Conservation (phyloP, 306 rosid species). For the Astragalus membranaceus region DNA sequence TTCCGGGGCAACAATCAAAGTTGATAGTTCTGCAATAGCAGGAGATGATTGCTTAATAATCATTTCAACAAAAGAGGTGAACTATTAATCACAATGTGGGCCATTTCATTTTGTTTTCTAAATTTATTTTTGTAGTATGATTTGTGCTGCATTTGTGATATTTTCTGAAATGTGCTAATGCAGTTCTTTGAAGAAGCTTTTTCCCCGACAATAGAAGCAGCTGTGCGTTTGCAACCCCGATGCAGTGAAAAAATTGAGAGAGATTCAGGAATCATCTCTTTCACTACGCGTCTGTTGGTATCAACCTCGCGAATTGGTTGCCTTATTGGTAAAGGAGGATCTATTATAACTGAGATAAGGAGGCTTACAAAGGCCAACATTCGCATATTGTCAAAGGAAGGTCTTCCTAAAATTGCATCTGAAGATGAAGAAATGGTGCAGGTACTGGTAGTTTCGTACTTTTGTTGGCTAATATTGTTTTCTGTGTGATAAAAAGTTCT, state of each 20-base stretch:
- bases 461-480: background rate
- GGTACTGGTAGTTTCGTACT: slow-evolving; percentile 38
- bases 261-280: slow-evolving; percentile 92
- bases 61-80: slow-evolving; percentile 87
- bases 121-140: background rate
- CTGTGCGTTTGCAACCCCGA: slow-evolving; percentile 91
- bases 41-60: slow-evolving; percentile 82
- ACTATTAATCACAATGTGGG: background rate
- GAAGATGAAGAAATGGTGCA: slow-evolving; percentile 99
- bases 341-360: slow-evolving; percentile 92
- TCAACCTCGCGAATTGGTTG: slow-evolving; percentile 95
- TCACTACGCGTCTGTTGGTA: slow-evolving; percentile 86
- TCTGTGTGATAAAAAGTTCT: background rate
- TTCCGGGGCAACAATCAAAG: slow-evolving; percentile 84
- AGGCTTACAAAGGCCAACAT: slow-evolving; percentile 87
- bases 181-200: slow-evolving; percentile 82
- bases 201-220: slow-evolving; percentile 86
- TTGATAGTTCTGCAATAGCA: slow-evolving; percentile 83
- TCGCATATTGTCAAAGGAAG: slow-evolving; percentile 80
- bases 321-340: slow-evolving; percentile 97
- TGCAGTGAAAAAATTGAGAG: slow-evolving; percentile 94
- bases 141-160: slow-evolving; percentile 9
- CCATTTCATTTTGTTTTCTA: background rate
- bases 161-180: slow-evolving; percentile 15
- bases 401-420: slow-evolving; percentile 88